These are phyloP conservation scores for Raddia distichophylla DNA, from an alignment of 176 grass and related monocot species.

Conservation along the genomic window DNA sequence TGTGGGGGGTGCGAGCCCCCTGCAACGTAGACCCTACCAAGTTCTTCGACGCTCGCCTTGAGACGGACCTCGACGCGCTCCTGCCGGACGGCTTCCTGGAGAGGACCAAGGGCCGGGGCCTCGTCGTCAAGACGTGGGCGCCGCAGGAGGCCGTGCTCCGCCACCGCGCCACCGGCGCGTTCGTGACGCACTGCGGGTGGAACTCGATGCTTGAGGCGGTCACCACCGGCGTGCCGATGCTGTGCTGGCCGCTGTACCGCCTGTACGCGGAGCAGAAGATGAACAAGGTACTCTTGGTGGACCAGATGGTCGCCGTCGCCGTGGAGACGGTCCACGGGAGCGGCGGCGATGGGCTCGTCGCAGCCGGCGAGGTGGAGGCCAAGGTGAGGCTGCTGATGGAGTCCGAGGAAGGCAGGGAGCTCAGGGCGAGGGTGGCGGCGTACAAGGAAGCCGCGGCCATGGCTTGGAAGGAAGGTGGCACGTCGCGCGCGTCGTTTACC, in stretches of 20 bases:
- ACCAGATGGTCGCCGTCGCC: constrained; percentile 39
- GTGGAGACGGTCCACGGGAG: constrained; percentile 25
- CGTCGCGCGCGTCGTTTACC: neutral
- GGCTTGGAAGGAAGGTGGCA: neutral
- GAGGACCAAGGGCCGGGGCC: constrained; percentile 1
- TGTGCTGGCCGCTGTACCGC: constrained; percentile 57
- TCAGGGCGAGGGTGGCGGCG: neutral
- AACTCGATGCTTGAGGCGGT: constrained; percentile 48
- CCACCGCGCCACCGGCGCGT: constrained; percentile 36
- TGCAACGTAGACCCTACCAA: neutral
- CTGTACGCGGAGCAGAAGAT: constrained; percentile 45
- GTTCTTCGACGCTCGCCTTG: neutral
- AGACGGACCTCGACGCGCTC: neutral
- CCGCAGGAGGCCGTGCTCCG: constrained; percentile 49
- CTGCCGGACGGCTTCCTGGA: constrained; percentile 43
- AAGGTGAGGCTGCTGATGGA: constrained; percentile 31
- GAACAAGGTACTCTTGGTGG: constrained; percentile 52
- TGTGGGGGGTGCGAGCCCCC: constrained; percentile 48
- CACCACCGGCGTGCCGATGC: constrained; percentile 33
- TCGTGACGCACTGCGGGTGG: constrained; percentile 58
- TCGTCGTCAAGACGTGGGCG: constrained; percentile 47
- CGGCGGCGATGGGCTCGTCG: constrained; percentile 1
- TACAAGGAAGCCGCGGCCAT: neutral
- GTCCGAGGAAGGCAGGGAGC: neutral
- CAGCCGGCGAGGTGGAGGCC: constrained; percentile 21